phyloP scores from a whole-genome alignment of 169 alveolate genomes.

The Blepharisma undulans region DNA sequence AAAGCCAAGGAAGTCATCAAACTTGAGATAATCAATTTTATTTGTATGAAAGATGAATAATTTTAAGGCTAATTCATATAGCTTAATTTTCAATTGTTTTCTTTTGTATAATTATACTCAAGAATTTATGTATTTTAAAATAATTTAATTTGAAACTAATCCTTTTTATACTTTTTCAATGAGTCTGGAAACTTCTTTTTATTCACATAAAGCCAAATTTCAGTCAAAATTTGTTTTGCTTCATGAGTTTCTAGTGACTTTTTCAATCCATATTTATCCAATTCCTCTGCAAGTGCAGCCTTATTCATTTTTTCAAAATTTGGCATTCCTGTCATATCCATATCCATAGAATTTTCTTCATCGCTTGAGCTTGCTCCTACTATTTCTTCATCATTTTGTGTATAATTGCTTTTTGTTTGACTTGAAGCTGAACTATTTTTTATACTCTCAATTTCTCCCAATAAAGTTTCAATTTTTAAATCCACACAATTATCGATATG shows the following conservation, averaged over 20 bases:
- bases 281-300: background rate
- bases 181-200: constrained; percentile 6
- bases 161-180: background rate
- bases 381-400: background rate
- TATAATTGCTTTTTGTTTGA: background rate
- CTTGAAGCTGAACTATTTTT: background rate
- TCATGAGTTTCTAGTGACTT: background rate
- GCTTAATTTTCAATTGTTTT: no score
- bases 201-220: constrained; percentile 15
- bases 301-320: background rate
- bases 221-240: background rate
- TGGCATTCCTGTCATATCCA: constrained; percentile 12
- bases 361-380: background rate
- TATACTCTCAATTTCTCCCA: background rate
- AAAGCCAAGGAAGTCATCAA: background rate
- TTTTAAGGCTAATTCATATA: no score
- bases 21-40: background rate
- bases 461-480: background rate
- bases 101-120: no score
- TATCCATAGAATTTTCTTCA: background rate
- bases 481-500: constrained; percentile 10
- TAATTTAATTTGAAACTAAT: no score
- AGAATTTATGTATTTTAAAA: no score
- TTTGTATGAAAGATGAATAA: no score
- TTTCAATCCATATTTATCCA: constrained; percentile 26